Conservation (phyloP, 805 yeast genomes). For the Suhomyces kilbournensis region DNA sequence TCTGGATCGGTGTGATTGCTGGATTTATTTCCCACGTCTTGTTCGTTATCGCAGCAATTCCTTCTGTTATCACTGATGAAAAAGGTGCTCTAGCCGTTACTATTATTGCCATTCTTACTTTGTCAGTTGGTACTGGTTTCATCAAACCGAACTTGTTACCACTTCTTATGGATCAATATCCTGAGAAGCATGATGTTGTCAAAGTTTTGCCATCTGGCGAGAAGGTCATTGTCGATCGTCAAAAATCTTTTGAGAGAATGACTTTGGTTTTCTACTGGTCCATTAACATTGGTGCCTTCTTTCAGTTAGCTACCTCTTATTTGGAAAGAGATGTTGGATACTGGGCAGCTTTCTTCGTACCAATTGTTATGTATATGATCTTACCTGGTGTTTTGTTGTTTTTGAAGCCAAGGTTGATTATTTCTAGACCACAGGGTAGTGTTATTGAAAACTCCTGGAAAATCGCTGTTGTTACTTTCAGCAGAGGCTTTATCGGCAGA, state of each 20-base stretch:
- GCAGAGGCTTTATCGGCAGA: constrained; percentile 44
- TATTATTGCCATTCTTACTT: constrained; percentile 36
- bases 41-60: constrained; percentile 49
- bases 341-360: constrained; percentile 54
- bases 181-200: constrained; percentile 57
- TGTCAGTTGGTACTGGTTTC: constrained; percentile 50
- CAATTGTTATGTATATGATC: constrained; percentile 31
- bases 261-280: constrained; percentile 51
- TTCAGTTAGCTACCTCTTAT: constrained; percentile 51
- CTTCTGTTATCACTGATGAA: constrained; percentile 33
- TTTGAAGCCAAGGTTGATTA: constrained; percentile 26
- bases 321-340: constrained; percentile 51
- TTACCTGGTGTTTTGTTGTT: constrained; percentile 28
- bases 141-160: constrained; percentile 55
- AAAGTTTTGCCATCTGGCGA: constrained; percentile 59
- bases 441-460: constrained; percentile 43
- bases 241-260: constrained; percentile 41
- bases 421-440: constrained; percentile 43
- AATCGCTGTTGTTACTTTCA: constrained; percentile 40
- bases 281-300: constrained; percentile 54
- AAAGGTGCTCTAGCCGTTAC: constrained; percentile 36
- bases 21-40: constrained; percentile 48
- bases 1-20: constrained; percentile 47
- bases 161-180: constrained; percentile 47
- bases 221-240: constrained; percentile 55